Evolutionary conservation across 495 filamentous ascomycete species (phyloP), one percentile per base, ranked within the genome.

Genomic region (Penicillium roqueforti): DNA sequence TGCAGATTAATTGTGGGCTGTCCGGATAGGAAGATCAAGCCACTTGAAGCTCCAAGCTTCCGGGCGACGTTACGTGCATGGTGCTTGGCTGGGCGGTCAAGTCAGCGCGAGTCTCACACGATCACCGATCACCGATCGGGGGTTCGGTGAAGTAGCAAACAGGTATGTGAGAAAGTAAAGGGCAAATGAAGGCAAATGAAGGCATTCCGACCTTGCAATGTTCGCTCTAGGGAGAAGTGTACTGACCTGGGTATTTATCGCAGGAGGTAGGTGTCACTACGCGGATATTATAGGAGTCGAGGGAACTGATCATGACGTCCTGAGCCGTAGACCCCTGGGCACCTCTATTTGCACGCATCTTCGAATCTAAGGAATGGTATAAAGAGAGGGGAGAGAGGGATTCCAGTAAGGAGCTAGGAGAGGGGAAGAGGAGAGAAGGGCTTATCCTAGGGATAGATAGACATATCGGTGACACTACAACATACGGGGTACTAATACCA

Each of bases 11-110:
- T 76, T 34, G 85, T 89, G 53, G 83, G 81, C 59, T 89, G 82
- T 38, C 86, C 88, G 65, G 91, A 88, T 45, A 98, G 82, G 67
- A 95, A 97, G 23, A 98, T 80, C 51, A 92, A 60, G 26, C 89
- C 90, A 45, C 74, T 61, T 20, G 74, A 67, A 40, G 77, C 74
- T 3, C 79, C 80, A 25, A 95, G 81, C 51, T 84, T 78, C 45
- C 78, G 75, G 11, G 83, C 85, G 13, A 92, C 88, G 39, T 81
- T 85, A 55, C 80, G 81, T 38, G 87, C 89, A 67, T 96, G 89
- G 55, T 84, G 76, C 66, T 93, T 95, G 28, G 90, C 91, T 92
- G 36, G 40, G 51, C 47, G 46, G 38, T 50, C 47, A 26, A 2
- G 19, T 40, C 47, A 68, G 63, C 55, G 51, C 28, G 25, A 42